Conservation (phyloP, 2,329 filamentous ascomycete species). For the Blastomyces emzantsi region DNA sequence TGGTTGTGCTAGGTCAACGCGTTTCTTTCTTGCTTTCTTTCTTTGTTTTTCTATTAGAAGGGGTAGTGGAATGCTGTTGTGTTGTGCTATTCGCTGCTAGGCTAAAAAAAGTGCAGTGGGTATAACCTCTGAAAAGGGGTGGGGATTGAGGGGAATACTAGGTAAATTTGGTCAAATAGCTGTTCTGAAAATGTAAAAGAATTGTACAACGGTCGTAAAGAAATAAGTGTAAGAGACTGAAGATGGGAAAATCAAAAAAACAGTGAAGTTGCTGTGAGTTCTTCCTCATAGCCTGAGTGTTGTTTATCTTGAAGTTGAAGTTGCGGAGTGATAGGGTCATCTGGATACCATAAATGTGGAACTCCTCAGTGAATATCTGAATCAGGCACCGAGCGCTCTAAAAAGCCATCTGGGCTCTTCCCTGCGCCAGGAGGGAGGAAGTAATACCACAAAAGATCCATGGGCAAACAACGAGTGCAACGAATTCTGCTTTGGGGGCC, state of each 20-base stretch:
- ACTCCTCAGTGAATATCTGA: not conserved
- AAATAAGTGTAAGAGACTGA: not conserved
- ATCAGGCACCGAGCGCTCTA: not conserved
- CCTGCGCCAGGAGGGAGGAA: too few relatives aligned
- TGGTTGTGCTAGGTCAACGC: not conserved
- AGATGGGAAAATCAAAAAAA: not conserved
- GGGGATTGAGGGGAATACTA: not conserved
- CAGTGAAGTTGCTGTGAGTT: not conserved
- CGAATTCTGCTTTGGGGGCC: not conserved
- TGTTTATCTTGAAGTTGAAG: not conserved
- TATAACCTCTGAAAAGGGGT: not conserved
- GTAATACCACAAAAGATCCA: not conserved
- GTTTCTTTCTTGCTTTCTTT: not conserved
- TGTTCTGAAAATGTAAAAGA: not conserved
- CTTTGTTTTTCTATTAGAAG: not conserved
- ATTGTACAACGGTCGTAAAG: not conserved
- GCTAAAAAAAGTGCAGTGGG: not conserved
- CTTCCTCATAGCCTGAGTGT: not conserved
- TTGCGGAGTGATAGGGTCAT: not conserved
- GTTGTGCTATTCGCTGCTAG: constrained; percentile 6
- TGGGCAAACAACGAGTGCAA: not conserved
- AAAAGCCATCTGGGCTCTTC: not conserved
- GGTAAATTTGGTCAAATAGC: not conserved
- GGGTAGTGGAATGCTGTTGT: not conserved
- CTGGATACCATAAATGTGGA: not conserved